A percentile compares a stretch with the other conserved stretches of the same genome.
phyloP scores from a whole-genome alignment of 805 yeast genomes.

The Suhomyces sp. region DNA sequence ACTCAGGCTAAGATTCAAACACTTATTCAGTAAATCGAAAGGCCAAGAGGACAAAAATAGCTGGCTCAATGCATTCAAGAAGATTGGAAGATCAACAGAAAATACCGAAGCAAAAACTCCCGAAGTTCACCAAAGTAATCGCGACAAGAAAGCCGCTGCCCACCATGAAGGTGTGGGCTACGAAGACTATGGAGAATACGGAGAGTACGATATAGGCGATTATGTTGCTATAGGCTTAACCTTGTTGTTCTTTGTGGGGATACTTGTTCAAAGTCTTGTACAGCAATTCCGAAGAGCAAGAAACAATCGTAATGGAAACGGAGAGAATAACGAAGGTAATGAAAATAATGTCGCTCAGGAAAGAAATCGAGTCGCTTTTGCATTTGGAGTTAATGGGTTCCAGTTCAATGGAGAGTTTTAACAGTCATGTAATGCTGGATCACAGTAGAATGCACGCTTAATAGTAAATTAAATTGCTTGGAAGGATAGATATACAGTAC shows the following conservation, averaged over 20 bases:
- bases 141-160: slow-evolving; percentile 24
- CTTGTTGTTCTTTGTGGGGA: slow-evolving; percentile 24
- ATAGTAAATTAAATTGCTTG: not conserved
- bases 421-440: not conserved
- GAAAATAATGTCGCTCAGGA: slow-evolving; percentile 6
- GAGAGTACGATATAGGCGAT: slow-evolving; percentile 33
- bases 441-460: not conserved
- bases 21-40: slow-evolving; percentile 23
- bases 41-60: slow-evolving; percentile 19
- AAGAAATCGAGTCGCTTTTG: slow-evolving; percentile 9
- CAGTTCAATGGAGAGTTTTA: slow-evolving; percentile 4
- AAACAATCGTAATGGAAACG: slow-evolving; percentile 10
- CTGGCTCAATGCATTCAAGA: slow-evolving; percentile 38
- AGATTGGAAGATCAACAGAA: slow-evolving; percentile 16
- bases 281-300: slow-evolving; percentile 25
- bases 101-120: slow-evolving; percentile 3
- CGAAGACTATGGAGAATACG: slow-evolving; percentile 15
- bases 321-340: slow-evolving; percentile 1
- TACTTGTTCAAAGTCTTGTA: slow-evolving; percentile 25
- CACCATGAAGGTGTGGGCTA: slow-evolving; percentile 33
- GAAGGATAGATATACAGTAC: no score
- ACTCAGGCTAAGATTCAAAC: slow-evolving; percentile 35
- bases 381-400: slow-evolving; percentile 4
- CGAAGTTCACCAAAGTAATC: slow-evolving; percentile 8
- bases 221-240: slow-evolving; percentile 30